Evolutionary conservation across 2,329 filamentous ascomycete species (phyloP), one percentile per base, ranked within the genome.

Genomic region (Ascochyta koolunga): DNA sequence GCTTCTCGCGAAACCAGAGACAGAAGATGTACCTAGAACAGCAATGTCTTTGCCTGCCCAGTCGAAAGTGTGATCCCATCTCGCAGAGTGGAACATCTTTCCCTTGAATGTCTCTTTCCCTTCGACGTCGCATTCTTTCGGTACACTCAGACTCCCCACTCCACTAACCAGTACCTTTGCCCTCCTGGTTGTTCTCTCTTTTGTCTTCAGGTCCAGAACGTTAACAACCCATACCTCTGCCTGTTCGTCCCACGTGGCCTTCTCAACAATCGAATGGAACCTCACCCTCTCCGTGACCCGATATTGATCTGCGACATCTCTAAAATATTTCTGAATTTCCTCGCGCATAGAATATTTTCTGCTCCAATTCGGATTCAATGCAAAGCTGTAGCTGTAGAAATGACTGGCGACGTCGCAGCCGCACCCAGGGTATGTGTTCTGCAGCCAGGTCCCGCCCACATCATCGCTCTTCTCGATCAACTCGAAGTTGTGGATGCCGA

Each of bases 371-470:
- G 79, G 80, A 63, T 87, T 87, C 4, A 81, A 80, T 38, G 80
- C 78, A 77, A 83, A 87, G 6, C 82, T 82, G 64, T 85, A 86
- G 57, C 84, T 84, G 65, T 87, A 88, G 69, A 83, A 86, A 71
- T 86, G 84, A 1, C 61, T 64, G 0, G 69, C 66, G n/a, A 72
- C 69, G 61, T 74, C 71, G 39, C 71, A 74, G 18, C 70, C 71
- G 42, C 68, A 69, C 1, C 71, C 72, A 9, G 69, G 70, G 37
- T 73, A 73, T 4, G 65, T 68, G 47, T 73, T 73, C 13, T 61
- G 64, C 7, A 68, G 38, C 71, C 71, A 73, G 5, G 69, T 73
- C 3, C 69, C 70, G 9, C 69, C 70, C 2, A 73, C 76, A 55
- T 77, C 70, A 5, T 71, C 60, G 5, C 69, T 68, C 58, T 79